These are phyloP conservation scores for Metarhizium humberi DNA, from an alignment of 2,329 filamentous ascomycete genomes.

Conservation along the genomic window DNA sequence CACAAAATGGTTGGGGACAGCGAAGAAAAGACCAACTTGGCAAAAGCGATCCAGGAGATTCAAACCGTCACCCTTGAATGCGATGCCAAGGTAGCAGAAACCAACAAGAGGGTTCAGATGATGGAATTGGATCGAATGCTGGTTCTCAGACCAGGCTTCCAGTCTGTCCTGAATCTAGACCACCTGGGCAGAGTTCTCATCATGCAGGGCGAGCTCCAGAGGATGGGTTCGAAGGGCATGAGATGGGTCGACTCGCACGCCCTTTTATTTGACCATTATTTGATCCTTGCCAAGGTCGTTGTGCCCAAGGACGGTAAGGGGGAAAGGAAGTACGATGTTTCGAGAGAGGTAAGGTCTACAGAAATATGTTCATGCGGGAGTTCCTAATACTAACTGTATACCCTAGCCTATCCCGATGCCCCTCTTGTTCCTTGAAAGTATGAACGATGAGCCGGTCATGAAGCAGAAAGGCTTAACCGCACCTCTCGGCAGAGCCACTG, in stretches of 20 bases:
- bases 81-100: constrained; percentile 85
- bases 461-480: constrained; percentile 69
- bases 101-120: constrained; percentile 82
- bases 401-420: constrained; percentile 85
- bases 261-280: constrained; percentile 90
- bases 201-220: constrained; percentile 78
- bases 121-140: constrained; percentile 77
- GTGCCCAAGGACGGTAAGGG: constrained; percentile 58
- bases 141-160: constrained; percentile 78
- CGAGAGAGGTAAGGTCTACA: constrained; percentile 57
- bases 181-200: constrained; percentile 90
- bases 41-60: constrained; percentile 83
- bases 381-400: constrained; percentile 15
- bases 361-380: neutral
- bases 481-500: constrained; percentile 48
- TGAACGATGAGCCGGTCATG: constrained; percentile 82
- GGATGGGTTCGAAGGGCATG: constrained; percentile 81
- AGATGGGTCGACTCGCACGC: constrained; percentile 91
- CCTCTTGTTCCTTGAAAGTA: constrained; percentile 81
- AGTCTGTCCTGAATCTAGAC: constrained; percentile 81
- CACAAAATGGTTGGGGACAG: constrained; percentile 76
- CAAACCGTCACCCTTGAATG: constrained; percentile 83
- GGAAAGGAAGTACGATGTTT: constrained; percentile 89
- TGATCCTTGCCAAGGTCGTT: constrained; percentile 80
- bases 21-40: constrained; percentile 81